Evolutionary conservation across 1,284 basidiomycete species (phyloP).

Genomic region (Naganishia liquefaciens): DNA sequence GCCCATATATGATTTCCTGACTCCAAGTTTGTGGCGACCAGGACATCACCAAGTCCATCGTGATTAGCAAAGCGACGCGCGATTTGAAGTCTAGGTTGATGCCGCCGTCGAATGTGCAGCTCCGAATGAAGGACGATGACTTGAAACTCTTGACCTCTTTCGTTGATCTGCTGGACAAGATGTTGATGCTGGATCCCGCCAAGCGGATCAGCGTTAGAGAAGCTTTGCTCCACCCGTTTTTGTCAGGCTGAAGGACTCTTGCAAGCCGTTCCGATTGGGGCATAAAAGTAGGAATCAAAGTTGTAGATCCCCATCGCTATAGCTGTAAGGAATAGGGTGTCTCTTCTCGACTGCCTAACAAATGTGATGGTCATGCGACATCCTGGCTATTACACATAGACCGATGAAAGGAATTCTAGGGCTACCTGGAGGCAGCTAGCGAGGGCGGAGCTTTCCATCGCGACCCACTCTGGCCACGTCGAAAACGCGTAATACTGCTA

Average conservation of each 20-base stretch:
- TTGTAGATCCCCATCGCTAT: no score
- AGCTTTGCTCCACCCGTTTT: constrained; percentile 83
- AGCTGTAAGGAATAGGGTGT: no score
- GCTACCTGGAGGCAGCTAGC: no score
- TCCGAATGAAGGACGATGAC: constrained; percentile 84
- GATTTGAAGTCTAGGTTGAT: constrained; percentile 81
- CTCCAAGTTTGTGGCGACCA: constrained; percentile 45
- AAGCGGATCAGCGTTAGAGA: constrained; percentile 84
- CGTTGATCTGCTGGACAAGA: constrained; percentile 88
- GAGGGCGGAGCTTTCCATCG: no score
- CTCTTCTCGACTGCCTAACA: no score
- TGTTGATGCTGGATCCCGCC: constrained; percentile 83
- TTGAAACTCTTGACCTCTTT: constrained; percentile 78
- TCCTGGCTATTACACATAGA: no score
- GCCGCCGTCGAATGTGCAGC: constrained; percentile 66
- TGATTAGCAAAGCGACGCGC: constrained; percentile 76
- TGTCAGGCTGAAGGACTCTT: constrained; percentile 50
- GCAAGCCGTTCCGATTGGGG: neutral
- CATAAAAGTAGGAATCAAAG: neutral
- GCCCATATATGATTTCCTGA: constrained; percentile 25
- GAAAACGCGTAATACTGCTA: no score
- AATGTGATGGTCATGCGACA: no score
- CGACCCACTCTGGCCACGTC: no score
- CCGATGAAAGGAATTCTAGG: no score
- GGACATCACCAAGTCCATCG: constrained; percentile 78